Evolutionary conservation across 2,329 filamentous ascomycete genomes (phyloP), one percentile per base, ranked within the genome.

Genomic region (Dendrostoma leiphaemia): DNA sequence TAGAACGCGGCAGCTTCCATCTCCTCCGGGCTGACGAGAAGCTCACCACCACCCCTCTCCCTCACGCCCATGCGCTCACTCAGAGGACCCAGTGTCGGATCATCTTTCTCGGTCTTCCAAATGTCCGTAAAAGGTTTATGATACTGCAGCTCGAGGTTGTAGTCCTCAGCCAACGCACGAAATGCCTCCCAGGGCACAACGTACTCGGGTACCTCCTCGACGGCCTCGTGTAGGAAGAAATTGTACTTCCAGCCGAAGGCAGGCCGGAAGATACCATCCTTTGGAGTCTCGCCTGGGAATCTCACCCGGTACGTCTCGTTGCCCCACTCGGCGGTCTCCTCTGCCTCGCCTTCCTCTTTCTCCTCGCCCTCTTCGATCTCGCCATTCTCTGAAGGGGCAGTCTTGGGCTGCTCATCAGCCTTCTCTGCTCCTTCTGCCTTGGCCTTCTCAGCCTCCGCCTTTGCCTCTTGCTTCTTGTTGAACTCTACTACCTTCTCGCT

Each of bases 131-230:
- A 99, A 0, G 88, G 83, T 71, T 93, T 93, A 65, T 95, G 89
- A 67, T 97, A 99, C 71, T 96, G 89, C 63, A 97, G 74, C 70
- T 99, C 94, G 6, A 99, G 83, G 64, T 97, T 97, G 78, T 93
- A 99, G 67, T 97, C 92, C 68, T 97, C 92, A 17, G 94, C 94
- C 64, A 97, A 77, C 24, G 91, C 92, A 73, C 94, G 90, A 75
- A 99, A 97, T 1, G 91, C 92, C 69, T 96, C 92, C 93, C 94
- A 99, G 0, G 94, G 94, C 1, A 99, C 94, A 1, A 99, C 93
- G 68, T 96, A 99, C 74, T 99, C 94, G 2, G 94, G 93, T 7
- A 96, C 90, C 67, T 92, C 90, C 69, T 97, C 93, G 19, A 99
- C 94, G 0, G 94, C 94, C 73, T 99, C 94, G 64, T 94, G 87